These are phyloP conservation scores for Kodamaea anthophila DNA, from an alignment of 1,139 yeast genomes.

Conservation along the genomic window DNA sequence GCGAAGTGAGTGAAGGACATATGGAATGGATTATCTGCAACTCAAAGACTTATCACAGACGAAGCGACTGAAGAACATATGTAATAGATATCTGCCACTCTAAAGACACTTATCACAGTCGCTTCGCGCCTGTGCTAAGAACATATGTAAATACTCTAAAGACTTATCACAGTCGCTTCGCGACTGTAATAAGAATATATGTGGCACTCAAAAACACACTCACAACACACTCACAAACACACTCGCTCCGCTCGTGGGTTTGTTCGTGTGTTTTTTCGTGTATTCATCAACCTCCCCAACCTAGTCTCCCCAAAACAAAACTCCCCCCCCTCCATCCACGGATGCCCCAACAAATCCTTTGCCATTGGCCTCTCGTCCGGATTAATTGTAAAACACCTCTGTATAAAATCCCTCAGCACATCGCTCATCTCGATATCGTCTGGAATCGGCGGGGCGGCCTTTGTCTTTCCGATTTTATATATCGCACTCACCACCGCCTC, in stretches of 20 bases:
- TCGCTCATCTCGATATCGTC: conserved; percentile 68
- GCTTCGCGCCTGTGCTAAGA: too few relatives aligned
- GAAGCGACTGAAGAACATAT: too few relatives aligned
- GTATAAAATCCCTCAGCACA: conserved; percentile 66
- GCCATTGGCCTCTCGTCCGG: conserved; percentile 91
- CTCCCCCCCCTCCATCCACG: conserved; percentile 46
- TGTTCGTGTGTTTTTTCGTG: conserved; percentile 24
- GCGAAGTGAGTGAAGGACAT: too few relatives aligned
- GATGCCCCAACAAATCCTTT: conserved; percentile 51
- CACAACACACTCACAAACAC: too few relatives aligned
- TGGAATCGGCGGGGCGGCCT: conserved; percentile 91
- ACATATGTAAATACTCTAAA: too few relatives aligned
- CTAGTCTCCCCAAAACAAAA: conserved; percentile 63
- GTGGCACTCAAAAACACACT: conserved; percentile 3
- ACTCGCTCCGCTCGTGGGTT: too few relatives aligned
- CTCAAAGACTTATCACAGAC: too few relatives aligned
- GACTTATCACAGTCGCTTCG: too few relatives aligned
- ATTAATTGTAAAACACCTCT: conserved; percentile 72
- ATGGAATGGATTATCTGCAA: too few relatives aligned
- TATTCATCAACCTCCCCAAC: conserved; percentile 45
- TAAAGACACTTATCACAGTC: too few relatives aligned
- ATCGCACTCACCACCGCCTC: conserved; percentile 75
- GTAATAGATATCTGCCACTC: too few relatives aligned
- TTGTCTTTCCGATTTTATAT: conserved; percentile 66
- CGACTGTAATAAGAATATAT: conserved; percentile 1